Base-by-base conservation (phyloP, 306 rosid species). In the Malus asiatica region DNA sequence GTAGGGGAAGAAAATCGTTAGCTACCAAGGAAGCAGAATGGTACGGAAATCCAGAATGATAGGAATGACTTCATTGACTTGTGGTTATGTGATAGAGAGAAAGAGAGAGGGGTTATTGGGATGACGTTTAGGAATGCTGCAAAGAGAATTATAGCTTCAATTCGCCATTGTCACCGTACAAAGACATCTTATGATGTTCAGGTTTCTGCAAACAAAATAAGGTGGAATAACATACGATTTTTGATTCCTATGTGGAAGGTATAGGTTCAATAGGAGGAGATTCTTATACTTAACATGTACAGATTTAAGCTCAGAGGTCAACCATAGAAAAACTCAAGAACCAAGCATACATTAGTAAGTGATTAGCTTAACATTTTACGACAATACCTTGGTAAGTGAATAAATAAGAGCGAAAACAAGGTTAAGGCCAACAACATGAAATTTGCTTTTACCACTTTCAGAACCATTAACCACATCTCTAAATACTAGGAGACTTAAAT, bases 391-490 rank as follows among this genome's bases (percentile, higher is more conserved):
- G 38, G 63, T 48, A 77, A 30, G 53, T 73, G 40, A 8, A 70
- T 15, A 38, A 52, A 23, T 29, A n/a, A 23, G 42, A 25, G 22
- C 4, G 38, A 53, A 66, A 66, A 14, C 11, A 33, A 29, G 22
- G 7, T 18, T 22, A 64, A 61, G 30, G 32, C 25, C 29, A 6
- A 13, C 14, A 61, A 70, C 66, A 70, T 71, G 32, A 77, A 33
- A 32, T 77, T 27, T 45, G 53, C 19, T 3, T 77, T 8, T 14
- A 61, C 23, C 32, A 64, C 23, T 32, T 32, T 29, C 33, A 64
- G 2, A 35, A 58, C 72, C 72, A 75, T 33, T 78, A 62, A 62
- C 35, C 45, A 46, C 15, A 53, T 78, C 40, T 78, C 59, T 40
- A n/a, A 25, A 53, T 25, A 60, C 46, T 40, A 15, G 4, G 29